Evolutionary conservation across 805 yeast genomes (phyloP).

Genomic region (Ogataea pignaliae): DNA sequence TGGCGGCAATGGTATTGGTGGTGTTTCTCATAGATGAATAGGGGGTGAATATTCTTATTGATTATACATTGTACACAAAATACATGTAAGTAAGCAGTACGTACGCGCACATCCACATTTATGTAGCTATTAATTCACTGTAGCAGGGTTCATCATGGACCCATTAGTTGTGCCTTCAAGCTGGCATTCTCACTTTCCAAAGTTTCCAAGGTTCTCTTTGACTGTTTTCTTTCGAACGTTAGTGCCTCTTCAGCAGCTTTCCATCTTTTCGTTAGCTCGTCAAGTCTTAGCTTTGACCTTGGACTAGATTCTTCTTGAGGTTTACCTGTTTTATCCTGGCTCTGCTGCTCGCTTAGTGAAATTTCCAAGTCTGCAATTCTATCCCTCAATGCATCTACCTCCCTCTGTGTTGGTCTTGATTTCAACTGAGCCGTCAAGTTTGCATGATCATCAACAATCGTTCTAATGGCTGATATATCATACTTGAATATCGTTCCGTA

Average conservation of each 20-base stretch:
- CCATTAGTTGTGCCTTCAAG: conserved; percentile 16
- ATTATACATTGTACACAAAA: too few relatives aligned
- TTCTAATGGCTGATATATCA: conserved; percentile 56
- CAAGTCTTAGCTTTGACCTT: conserved; percentile 42
- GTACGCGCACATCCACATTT: too few relatives aligned
- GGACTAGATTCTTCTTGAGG: conserved; percentile 19
- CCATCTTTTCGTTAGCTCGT: conserved; percentile 62
- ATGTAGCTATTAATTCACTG: too few relatives aligned
- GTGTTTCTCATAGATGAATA: too few relatives aligned
- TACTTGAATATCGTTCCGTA: conserved; percentile 35
- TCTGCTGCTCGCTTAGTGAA: not conserved
- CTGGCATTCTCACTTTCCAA: conserved; percentile 51
- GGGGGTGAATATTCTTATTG: too few relatives aligned
- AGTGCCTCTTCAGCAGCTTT: conserved; percentile 69
- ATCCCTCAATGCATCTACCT: not conserved
- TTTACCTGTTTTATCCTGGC: not conserved
- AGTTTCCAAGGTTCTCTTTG: conserved; percentile 45
- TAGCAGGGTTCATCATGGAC: too few relatives aligned
- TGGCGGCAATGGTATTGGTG: too few relatives aligned
- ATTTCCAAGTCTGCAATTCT: not conserved
- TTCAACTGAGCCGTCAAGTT: conserved; percentile 10
- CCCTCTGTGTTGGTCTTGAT: not conserved
- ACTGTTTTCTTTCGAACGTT: conserved; percentile 54
- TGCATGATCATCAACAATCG: conserved; percentile 55
- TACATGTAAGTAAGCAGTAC: too few relatives aligned